phyloP scores from a whole-genome alignment of 2,329 filamentous ascomycete genomes.

The Monilinia fructicola region DNA sequence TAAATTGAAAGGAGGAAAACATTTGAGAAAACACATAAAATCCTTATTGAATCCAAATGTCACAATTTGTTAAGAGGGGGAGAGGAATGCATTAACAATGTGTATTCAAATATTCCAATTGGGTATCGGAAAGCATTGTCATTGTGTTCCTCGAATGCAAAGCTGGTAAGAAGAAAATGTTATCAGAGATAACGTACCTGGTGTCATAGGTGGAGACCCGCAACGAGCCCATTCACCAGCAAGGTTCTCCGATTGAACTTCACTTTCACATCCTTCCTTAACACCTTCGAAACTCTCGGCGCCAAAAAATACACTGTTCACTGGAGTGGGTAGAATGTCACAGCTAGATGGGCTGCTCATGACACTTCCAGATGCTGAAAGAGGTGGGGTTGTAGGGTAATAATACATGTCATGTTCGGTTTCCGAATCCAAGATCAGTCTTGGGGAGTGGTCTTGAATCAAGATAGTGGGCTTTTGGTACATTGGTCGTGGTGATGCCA shows the following conservation, averaged over 20 bases:
- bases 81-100: constrained; percentile 1
- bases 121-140: neutral
- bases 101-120: neutral
- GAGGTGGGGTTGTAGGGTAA: constrained; percentile 81
- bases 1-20: neutral
- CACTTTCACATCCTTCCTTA: constrained; percentile 70
- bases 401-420: constrained; percentile 63
- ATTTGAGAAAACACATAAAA: neutral
- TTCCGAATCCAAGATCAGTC: constrained; percentile 72
- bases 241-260: constrained; percentile 69
- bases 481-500: constrained; percentile 71
- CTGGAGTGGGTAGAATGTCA: constrained; percentile 77
- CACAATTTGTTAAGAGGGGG: neutral
- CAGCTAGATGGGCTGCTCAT: constrained; percentile 81
- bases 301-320: constrained; percentile 75
- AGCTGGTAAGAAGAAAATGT: constrained; percentile 1
- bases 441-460: constrained; percentile 56
- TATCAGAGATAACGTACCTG: constrained; percentile 63
- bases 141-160: neutral
- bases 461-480: constrained; percentile 73
- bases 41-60: neutral
- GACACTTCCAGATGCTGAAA: constrained; percentile 81
- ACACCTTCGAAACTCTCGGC: constrained; percentile 65
- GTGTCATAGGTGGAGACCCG: constrained; percentile 82
- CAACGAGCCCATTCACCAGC: constrained; percentile 74